phyloP scores from a whole-genome alignment of 116 monocot species.

The Papilionanthe hybrid region DNA sequence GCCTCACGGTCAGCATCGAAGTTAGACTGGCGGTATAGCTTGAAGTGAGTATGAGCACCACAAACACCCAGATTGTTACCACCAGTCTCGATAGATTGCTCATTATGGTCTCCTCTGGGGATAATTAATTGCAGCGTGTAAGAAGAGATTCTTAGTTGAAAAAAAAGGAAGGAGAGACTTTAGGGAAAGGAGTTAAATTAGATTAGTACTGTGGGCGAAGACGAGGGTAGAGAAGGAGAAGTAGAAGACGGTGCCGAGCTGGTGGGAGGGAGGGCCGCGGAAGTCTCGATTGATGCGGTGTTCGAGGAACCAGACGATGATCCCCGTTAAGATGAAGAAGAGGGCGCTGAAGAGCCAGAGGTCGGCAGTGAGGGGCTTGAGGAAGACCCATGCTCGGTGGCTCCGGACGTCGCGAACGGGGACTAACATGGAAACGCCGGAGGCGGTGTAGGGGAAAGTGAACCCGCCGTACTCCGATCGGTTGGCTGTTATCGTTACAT shows the following conservation, averaged over 20 bases:
- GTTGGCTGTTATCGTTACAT: slow-evolving; percentile 44
- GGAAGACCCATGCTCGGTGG: slow-evolving; percentile 40
- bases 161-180: background rate
- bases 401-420: slow-evolving; percentile 18
- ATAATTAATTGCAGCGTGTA: background rate
- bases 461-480: slow-evolving; percentile 43
- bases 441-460: slow-evolving; percentile 39
- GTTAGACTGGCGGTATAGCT: slow-evolving; percentile 73
- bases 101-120: slow-evolving; percentile 32
- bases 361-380: slow-evolving; percentile 31
- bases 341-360: slow-evolving; percentile 37
- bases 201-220: slow-evolving; percentile 38
- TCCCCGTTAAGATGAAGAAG: slow-evolving; percentile 48
- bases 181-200: background rate
- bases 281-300: slow-evolving; percentile 45
- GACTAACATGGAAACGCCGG: slow-evolving; percentile 50
- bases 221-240: slow-evolving; percentile 56
- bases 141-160: background rate
- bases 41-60: slow-evolving; percentile 51
- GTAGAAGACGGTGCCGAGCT: slow-evolving; percentile 50
- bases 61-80: slow-evolving; percentile 63
- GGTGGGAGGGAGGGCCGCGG: slow-evolving; percentile 29
- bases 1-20: slow-evolving; percentile 57
- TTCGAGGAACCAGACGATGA: slow-evolving; percentile 54
- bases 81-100: slow-evolving; percentile 46